Percentiles rank a stretch among this genome's conserved stretches.
These are phyloP conservation scores for Graphilbum sp. DNA, from an alignment of 2,329 filamentous ascomycete species.

Conservation along the genomic window DNA sequence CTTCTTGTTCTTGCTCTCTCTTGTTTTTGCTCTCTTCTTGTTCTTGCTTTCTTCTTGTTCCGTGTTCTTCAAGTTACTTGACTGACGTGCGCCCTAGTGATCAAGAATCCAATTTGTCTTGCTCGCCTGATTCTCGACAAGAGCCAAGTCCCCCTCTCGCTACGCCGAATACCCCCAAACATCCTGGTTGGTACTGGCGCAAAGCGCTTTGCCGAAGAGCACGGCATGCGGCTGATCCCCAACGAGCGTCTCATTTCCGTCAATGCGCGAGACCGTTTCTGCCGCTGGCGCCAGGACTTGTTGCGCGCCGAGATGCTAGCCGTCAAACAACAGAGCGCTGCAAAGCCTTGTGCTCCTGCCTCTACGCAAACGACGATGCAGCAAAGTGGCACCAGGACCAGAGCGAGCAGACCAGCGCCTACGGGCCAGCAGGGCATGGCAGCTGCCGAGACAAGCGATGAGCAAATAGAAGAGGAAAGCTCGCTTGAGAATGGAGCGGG, in stretches of 20 bases:
- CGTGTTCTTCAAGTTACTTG: too few species aligned
- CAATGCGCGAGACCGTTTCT: slow-evolving; percentile 61
- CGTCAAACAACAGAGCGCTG: slow-evolving; percentile 5
- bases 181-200: slow-evolving; percentile 78
- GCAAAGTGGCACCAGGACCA: too few species aligned
- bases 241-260: slow-evolving; percentile 68
- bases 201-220: slow-evolving; percentile 66
- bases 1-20: background rate
- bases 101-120: slow-evolving; percentile 82
- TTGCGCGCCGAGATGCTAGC: slow-evolving; percentile 17
- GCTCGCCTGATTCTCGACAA: slow-evolving; percentile 70
- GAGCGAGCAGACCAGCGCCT: too few species aligned
- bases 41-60: too few species aligned
- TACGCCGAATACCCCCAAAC: slow-evolving; percentile 83
- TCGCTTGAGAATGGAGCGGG: too few species aligned
- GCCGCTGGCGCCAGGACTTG: slow-evolving; percentile 65
- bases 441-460: too few species aligned
- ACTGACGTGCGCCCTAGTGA: too few species aligned
- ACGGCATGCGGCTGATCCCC: slow-evolving; percentile 56
- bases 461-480: too few species aligned
- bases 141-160: slow-evolving; percentile 59
- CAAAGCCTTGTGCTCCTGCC: background rate
- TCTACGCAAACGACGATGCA: too few species aligned
- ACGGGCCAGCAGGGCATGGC: background rate
- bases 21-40: background rate